Base-by-base conservation (phyloP, 148 eudicot genomes). In the Persicaria maculosa region DNA sequence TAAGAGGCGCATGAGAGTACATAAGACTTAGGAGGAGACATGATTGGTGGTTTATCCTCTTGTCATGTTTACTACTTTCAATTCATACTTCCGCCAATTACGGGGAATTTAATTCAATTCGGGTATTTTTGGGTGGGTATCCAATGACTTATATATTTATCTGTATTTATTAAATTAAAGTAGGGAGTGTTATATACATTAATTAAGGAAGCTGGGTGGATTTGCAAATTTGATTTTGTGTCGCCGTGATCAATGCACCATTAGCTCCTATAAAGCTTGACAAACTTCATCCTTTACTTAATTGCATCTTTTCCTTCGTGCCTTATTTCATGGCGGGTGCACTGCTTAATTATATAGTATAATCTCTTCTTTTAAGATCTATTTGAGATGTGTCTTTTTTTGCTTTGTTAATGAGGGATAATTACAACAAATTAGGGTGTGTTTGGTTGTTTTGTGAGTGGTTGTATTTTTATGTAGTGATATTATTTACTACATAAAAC, bases 191-290 rank as follows among this genome's bases (percentile, higher is more conserved):
- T 7, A 65, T 40, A 36, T 65, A 62, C 3, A 59, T 62, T 65
- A 65, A 65, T 36, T 14, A 47, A 43, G 17, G 19, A 65, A 36
- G 9, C 47, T 65, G 70, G 70, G 46, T 15, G 46, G 19, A 12
- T 65, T 65, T 65, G 70, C 45, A 65, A 65, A 12, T 40, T 65
- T 2, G 40, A 5, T 5, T 22, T 31, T 12, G 70, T 65, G 15
- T 65, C 70, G 46, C 70, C 70, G 70, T 65, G 70, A 65, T 65
- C 70, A 40, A 31, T 65, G 70, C 70, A 65, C 12, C 20, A 65
- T 40, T 65, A 40, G 17, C 46, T 65, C 70, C 47, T 12, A 65
- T 9, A 65, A 65, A 65, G 70, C 70, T 65, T 65, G 46, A 65
- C 46, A 40, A 3, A 4, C 44, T 58, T 58, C 40, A 7, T 58